Evolutionary conservation across 2,329 filamentous ascomycete species (phyloP).

Genomic region (Aspergillus persii): DNA sequence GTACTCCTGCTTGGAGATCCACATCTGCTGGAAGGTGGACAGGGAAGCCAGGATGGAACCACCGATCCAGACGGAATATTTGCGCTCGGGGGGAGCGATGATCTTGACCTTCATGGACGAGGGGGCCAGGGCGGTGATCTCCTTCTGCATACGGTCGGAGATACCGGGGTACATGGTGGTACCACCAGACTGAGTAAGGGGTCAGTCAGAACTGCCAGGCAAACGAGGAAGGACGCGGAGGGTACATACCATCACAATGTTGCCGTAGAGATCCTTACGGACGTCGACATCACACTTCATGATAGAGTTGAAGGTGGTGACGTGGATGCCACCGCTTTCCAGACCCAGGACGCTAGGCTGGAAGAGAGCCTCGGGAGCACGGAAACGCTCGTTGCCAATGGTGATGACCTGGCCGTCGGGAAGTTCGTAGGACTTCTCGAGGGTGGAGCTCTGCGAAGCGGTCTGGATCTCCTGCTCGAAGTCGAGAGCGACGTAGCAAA

Average conservation of each 20-base stretch:
- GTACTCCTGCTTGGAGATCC: constrained; percentile 99
- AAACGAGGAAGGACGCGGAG: constrained; percentile 3
- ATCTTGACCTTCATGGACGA: constrained; percentile 99
- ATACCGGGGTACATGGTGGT: constrained; percentile 99
- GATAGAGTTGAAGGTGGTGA: constrained; percentile 99
- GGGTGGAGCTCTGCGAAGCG: constrained; percentile 93
- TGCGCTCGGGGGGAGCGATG: constrained; percentile 99
- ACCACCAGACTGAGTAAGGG: constrained; percentile 78
- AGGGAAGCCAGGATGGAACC: constrained; percentile 99
- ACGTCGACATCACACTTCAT: constrained; percentile 99
- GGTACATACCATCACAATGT: constrained; percentile 99
- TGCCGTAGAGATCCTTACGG: constrained; percentile 99
- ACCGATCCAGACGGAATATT: constrained; percentile 99
- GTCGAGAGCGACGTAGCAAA: constrained; percentile 99
- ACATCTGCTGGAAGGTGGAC: constrained; percentile 99
- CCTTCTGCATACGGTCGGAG: constrained; percentile 99
- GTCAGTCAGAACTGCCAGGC: constrained; percentile 13
- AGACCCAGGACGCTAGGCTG: constrained; percentile 97
- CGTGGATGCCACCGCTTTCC: constrained; percentile 97
- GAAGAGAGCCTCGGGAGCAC: constrained; percentile 99
- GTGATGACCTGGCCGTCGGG: constrained; percentile 99
- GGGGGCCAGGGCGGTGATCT: constrained; percentile 98
- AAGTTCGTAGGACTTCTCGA: constrained; percentile 99
- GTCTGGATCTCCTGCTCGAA: constrained; percentile 99
- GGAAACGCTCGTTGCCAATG: constrained; percentile 99